These are phyloP conservation scores for Stagonosporopsis chrysanthemi DNA, from an alignment of 2,329 filamentous ascomycete species.

Conservation along the genomic window DNA sequence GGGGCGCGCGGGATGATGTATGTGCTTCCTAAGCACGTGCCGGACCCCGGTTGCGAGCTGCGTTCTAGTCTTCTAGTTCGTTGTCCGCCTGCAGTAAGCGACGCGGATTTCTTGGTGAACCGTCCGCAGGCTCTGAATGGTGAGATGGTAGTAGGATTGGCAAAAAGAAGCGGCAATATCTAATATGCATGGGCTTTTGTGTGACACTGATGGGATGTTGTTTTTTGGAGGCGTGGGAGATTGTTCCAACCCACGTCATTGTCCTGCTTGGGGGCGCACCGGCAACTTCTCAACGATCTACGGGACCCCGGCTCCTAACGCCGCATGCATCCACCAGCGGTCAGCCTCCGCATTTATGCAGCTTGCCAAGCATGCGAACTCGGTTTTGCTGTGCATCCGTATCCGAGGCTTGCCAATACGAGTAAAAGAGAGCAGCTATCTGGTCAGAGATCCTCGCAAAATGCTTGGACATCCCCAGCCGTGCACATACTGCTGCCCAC, in stretches of 20 bases:
- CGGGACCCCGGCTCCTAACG: slow-evolving; percentile 5
- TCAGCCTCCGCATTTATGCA: slow-evolving; percentile 6
- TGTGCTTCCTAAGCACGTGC: slow-evolving; percentile 23
- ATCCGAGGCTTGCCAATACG: slow-evolving; percentile 2
- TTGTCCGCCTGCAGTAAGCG: slow-evolving; percentile 25
- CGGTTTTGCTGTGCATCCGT: slow-evolving; percentile 7
- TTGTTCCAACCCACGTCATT: slow-evolving; percentile 15
- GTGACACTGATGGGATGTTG: background rate
- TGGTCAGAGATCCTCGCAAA: background rate
- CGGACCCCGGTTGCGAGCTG: slow-evolving; percentile 19
- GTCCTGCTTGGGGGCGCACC: slow-evolving; percentile 5
- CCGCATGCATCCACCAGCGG: slow-evolving; percentile 4
- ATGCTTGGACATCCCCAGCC: background rate
- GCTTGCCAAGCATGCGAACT: background rate
- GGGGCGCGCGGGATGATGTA: slow-evolving; percentile 22
- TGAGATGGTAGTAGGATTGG: background rate
- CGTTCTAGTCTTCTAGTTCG: slow-evolving; percentile 17
- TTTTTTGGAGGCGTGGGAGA: background rate
- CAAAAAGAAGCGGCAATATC: background rate
- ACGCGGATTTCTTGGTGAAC: slow-evolving; percentile 10
- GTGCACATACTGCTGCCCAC: background rate
- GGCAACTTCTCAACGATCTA: slow-evolving; percentile 12
- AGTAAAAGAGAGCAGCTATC: background rate
- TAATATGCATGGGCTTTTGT: background rate
- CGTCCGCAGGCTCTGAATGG: background rate